Evolutionary conservation across 2,329 filamentous ascomycete genomes (phyloP).

Genomic region (Colletotrichum theobromicola): DNA sequence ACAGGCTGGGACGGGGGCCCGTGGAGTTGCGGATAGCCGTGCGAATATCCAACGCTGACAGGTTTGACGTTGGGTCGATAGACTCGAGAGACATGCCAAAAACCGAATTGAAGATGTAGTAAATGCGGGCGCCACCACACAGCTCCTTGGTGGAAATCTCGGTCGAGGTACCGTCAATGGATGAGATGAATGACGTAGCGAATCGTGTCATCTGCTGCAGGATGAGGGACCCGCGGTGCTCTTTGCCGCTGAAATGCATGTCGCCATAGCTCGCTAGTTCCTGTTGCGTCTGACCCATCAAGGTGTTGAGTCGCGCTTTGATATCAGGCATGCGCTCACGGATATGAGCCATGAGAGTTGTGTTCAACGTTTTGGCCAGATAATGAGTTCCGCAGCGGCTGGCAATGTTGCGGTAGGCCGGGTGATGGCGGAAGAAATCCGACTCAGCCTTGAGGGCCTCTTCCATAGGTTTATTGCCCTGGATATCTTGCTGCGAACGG

Average conservation of each 20-base stretch:
- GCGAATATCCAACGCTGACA: slow-evolving; percentile 92
- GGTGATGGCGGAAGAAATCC: slow-evolving; percentile 97
- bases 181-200: slow-evolving; percentile 96
- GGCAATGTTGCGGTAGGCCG: slow-evolving; percentile 96
- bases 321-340: slow-evolving; percentile 95
- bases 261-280: slow-evolving; percentile 98
- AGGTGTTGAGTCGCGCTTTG: slow-evolving; percentile 94
- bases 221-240: slow-evolving; percentile 93
- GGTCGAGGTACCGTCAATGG: slow-evolving; percentile 97
- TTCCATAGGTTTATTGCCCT: slow-evolving; percentile 91
- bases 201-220: slow-evolving; percentile 98
- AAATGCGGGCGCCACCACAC: slow-evolving; percentile 92
- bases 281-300: slow-evolving; percentile 99
- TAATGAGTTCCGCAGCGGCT: slow-evolving; percentile 92
- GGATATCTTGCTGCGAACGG: slow-evolving; percentile 96
- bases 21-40: slow-evolving; percentile 98
- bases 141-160: slow-evolving; percentile 99
- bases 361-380: slow-evolving; percentile 92
- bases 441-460: slow-evolving; percentile 89
- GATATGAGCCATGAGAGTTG: slow-evolving; percentile 95
- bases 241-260: slow-evolving; percentile 96
- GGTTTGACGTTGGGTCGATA: slow-evolving; percentile 94
- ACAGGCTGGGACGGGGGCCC: slow-evolving; percentile 91
- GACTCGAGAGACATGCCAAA: slow-evolving; percentile 96
- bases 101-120: slow-evolving; percentile 99